A percentile compares a stretch with the other conserved stretches of the same genome.
These are phyloP conservation scores for Avicennia marina DNA, from an alignment of 257 asterid genomes.

Conservation along the genomic window DNA sequence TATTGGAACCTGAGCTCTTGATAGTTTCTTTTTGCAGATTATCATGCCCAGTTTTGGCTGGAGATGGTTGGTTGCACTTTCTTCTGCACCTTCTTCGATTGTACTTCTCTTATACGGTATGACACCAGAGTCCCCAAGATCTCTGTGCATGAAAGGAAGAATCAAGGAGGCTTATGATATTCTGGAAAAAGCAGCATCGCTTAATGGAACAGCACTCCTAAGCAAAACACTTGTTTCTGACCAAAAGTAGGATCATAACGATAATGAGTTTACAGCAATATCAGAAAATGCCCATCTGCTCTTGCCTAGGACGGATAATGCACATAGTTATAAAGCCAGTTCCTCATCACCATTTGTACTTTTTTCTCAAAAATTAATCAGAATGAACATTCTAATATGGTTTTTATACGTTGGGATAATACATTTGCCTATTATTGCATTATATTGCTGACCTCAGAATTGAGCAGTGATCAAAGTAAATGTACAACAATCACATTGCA, in stretches of 20 bases:
- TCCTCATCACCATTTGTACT: conserved; percentile 35
- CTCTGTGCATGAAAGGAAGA: conserved; percentile 41
- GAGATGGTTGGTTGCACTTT: conserved; percentile 45
- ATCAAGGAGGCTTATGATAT: conserved; percentile 33
- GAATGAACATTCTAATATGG: conserved; percentile 61
- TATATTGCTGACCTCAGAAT: conserved; percentile 69
- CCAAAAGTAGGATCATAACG: conserved; percentile 9
- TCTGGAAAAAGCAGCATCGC: conserved; percentile 36
- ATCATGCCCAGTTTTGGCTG: conserved; percentile 45
- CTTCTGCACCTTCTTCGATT: conserved; percentile 38
- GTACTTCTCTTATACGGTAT: conserved; percentile 30
- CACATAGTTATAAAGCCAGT: conserved; percentile 8
- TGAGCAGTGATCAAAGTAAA: conserved; percentile 50
- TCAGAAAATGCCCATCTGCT: conserved; percentile 27
- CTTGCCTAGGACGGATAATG: conserved; percentile 9
- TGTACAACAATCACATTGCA: conserved; percentile 28
- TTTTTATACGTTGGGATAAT: conserved; percentile 53
- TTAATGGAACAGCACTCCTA: conserved; percentile 34
- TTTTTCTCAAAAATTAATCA: conserved; percentile 40
- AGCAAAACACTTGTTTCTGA: conserved; percentile 33
- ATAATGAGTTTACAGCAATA: conserved; percentile 11
- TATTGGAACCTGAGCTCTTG: not conserved
- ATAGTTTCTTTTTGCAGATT: conserved; percentile 24
- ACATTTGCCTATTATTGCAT: conserved; percentile 68
- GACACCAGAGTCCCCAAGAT: conserved; percentile 54